Conservation (phyloP, 2,329 filamentous ascomycete genomes). For the Lasiodiplodia citricola region DNA sequence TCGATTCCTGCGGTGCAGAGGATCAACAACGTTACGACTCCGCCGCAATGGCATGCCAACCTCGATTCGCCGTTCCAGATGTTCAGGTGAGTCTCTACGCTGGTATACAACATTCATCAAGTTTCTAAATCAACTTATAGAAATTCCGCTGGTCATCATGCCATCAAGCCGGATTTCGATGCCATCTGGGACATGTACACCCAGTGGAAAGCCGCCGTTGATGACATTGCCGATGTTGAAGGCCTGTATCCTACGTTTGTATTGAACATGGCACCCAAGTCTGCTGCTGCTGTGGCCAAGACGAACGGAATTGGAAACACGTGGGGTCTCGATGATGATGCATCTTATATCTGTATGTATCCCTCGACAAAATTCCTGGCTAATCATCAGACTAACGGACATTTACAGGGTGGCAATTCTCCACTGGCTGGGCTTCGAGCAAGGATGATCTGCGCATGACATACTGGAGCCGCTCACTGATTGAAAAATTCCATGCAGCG, state of each 20-base stretch:
- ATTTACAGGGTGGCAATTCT: background rate
- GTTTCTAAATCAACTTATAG: background rate
- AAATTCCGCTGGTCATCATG: background rate
- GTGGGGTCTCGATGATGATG: background rate
- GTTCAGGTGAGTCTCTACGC: background rate
- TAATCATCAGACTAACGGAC: background rate
- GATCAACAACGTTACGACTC: background rate
- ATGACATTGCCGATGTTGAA: background rate
- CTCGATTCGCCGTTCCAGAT: background rate
- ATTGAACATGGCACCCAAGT: background rate
- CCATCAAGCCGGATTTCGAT: background rate
- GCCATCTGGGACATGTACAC: background rate
- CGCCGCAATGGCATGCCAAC: background rate
- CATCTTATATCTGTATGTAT: background rate
- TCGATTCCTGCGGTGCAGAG: too few relatives aligned
- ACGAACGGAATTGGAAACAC: background rate
- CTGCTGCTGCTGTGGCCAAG: background rate
- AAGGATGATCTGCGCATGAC: background rate
- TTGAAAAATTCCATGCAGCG: too few relatives aligned
- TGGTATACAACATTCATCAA: background rate
- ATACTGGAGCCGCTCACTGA: too few relatives aligned
- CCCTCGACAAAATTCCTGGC: background rate
- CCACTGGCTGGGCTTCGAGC: background rate
- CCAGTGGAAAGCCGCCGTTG: background rate
- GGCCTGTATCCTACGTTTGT: background rate